Evolutionary conservation across 768 basidiomycete species (phyloP).

Genomic region (Lactarius evosmus): DNA sequence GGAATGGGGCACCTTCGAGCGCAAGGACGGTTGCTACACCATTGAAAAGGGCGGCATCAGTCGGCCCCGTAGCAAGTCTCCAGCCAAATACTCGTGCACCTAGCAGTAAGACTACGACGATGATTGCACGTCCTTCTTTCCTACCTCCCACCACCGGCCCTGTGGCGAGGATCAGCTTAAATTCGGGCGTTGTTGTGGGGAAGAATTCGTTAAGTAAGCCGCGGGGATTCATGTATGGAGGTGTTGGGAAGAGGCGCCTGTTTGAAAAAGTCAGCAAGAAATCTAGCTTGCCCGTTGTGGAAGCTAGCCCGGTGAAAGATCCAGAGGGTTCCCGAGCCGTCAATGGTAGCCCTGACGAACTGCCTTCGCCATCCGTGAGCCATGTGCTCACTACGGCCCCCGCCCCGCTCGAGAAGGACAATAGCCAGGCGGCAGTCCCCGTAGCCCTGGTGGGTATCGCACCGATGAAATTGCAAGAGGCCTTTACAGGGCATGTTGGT

Average conservation of each 20-base stretch:
- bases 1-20: slow-evolving; percentile 3
- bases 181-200: slow-evolving; percentile 30
- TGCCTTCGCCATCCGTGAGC: neutral
- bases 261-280: slow-evolving; percentile 41
- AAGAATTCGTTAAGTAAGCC: slow-evolving; percentile 20
- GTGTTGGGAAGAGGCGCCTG: slow-evolving; percentile 29
- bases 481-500: slow-evolving; percentile 7
- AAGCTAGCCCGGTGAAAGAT: slow-evolving; percentile 47
- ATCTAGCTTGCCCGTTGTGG: slow-evolving; percentile 44
- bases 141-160: slow-evolving; percentile 5
- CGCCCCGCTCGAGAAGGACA: slow-evolving; percentile 1
- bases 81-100: slow-evolving; percentile 10
- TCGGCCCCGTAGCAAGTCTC: neutral
- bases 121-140: neutral
- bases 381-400: neutral
- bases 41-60: slow-evolving; percentile 15
- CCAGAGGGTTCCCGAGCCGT: slow-evolving; percentile 1
- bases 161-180: slow-evolving; percentile 27
- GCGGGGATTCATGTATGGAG: slow-evolving; percentile 26
- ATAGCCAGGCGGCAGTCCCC: neutral
- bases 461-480: slow-evolving; percentile 20
- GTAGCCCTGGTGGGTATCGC: neutral
- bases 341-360: neutral
- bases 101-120: neutral
- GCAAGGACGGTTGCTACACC: slow-evolving; percentile 5